Percentiles rank a stretch among this genome's conserved stretches.
These are phyloP conservation scores for Isoetes engelmannii DNA, from an alignment of 83 land plant species.

Conservation along the genomic window DNA sequence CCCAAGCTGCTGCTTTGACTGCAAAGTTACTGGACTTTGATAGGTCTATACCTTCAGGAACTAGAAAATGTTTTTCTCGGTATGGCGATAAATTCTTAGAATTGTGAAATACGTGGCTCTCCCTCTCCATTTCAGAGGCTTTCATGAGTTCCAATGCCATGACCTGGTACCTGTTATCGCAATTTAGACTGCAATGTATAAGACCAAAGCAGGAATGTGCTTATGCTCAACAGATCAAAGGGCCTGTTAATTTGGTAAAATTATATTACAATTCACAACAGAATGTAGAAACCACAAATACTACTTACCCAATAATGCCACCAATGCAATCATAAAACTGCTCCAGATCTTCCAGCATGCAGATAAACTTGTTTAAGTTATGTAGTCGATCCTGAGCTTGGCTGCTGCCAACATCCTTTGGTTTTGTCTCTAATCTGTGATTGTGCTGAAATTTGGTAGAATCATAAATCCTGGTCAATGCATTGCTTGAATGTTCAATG, in stretches of 20 bases:
- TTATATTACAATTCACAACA: neutral
- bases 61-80: constrained; percentile 40
- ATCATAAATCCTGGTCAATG: neutral
- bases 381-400: neutral
- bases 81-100: constrained; percentile 23
- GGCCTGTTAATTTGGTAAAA: neutral
- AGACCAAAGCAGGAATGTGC: neutral
- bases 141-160: constrained; percentile 66
- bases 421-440: neutral
- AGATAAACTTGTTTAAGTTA: constrained; percentile 30
- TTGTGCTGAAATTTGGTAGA: neutral
- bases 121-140: constrained; percentile 35
- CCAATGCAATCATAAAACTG: constrained; percentile 91
- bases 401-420: neutral
- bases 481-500: neutral
- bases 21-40: constrained; percentile 62
- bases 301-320: constrained; percentile 80
- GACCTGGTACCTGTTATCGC: constrained; percentile 54
- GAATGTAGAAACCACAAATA: no score
- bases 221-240: neutral
- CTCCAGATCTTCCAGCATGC: constrained; percentile 55
- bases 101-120: constrained; percentile 12
- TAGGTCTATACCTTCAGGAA: constrained; percentile 72
- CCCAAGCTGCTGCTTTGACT: constrained; percentile 89
- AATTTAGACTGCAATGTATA: constrained; percentile 2